Evolutionary conservation across 1,139 yeast genomes (phyloP).

Genomic region (Hyphopichia pseudoburtonii): DNA sequence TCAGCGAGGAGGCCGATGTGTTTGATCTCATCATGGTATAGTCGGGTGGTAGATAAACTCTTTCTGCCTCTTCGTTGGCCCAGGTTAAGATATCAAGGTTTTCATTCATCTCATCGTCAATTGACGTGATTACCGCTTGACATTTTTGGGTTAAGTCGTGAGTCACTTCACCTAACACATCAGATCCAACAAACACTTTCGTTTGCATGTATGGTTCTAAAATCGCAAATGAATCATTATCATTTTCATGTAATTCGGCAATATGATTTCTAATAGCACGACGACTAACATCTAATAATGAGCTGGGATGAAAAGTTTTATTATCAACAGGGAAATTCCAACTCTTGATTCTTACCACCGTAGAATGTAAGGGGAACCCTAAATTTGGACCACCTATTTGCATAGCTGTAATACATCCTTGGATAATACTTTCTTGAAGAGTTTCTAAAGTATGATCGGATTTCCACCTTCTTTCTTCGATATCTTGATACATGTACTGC

Average conservation of each 20-base stretch:
- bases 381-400: slow-evolving; percentile 76
- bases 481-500: slow-evolving; percentile 22
- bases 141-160: slow-evolving; percentile 71
- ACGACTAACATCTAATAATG: slow-evolving; percentile 31
- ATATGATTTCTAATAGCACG: slow-evolving; percentile 36
- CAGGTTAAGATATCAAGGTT: slow-evolving; percentile 37
- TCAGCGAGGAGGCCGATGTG: not conserved
- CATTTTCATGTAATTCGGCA: slow-evolving; percentile 18
- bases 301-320: slow-evolving; percentile 24
- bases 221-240: slow-evolving; percentile 43
- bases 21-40: slow-evolving; percentile 29
- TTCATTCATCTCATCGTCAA: slow-evolving; percentile 56
- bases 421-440: slow-evolving; percentile 51
- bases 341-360: slow-evolving; percentile 48
- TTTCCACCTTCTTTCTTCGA: slow-evolving; percentile 50
- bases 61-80: slow-evolving; percentile 54
- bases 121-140: slow-evolving; percentile 67
- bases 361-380: slow-evolving; percentile 65
- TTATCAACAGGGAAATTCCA: slow-evolving; percentile 61
- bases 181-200: slow-evolving; percentile 65
- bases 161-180: slow-evolving; percentile 76
- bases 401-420: slow-evolving; percentile 69
- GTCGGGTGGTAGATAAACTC: slow-evolving; percentile 60
- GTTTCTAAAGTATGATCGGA: slow-evolving; percentile 47
- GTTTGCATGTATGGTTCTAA: slow-evolving; percentile 89